Conservation (phyloP, 345 rosid species). For the Aquilaria malaccensis region DNA sequence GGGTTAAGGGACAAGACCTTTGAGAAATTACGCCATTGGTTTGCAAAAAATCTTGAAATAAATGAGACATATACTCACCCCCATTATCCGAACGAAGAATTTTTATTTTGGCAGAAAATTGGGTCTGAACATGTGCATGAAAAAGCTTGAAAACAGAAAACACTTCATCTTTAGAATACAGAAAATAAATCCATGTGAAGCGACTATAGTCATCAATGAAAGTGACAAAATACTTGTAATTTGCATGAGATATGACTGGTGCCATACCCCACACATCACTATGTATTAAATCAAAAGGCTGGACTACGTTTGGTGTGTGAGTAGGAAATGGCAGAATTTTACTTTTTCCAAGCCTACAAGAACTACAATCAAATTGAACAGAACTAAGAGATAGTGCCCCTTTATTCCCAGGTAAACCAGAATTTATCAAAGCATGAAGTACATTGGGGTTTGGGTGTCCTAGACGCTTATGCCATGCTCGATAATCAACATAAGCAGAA, state of each 20-base stretch:
- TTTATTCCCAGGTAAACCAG: conserved; percentile 5
- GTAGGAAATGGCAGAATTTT: conserved; percentile 2
- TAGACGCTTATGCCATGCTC: not conserved
- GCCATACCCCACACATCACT: conserved; percentile 10
- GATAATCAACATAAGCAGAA: not conserved
- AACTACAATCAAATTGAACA: not conserved
- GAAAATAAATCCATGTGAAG: conserved; percentile 6
- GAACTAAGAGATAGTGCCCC: not conserved
- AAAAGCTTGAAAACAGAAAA: too few species aligned
- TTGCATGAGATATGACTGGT: not conserved
- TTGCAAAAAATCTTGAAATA: not conserved
- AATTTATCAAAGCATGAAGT: not conserved
- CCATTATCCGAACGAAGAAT: not conserved
- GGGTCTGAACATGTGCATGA: too few species aligned
- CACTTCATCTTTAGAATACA: too few species aligned
- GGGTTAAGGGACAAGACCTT: not conserved
- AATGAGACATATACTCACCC: not conserved
- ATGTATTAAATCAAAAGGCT: conserved; percentile 1
- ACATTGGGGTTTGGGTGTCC: conserved; percentile 2
- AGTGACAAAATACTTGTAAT: conserved; percentile 3
- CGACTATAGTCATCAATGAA: conserved; percentile 4
- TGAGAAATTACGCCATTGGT: not conserved
- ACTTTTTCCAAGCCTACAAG: conserved; percentile 1
- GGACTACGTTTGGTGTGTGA: not conserved
- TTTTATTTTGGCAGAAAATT: not conserved